A percentile compares a stretch with the other conserved stretches of the same genome.
Conservation (phyloP, 108 stramenopile genomes). For the Nannochloropsis granulata region DNA sequence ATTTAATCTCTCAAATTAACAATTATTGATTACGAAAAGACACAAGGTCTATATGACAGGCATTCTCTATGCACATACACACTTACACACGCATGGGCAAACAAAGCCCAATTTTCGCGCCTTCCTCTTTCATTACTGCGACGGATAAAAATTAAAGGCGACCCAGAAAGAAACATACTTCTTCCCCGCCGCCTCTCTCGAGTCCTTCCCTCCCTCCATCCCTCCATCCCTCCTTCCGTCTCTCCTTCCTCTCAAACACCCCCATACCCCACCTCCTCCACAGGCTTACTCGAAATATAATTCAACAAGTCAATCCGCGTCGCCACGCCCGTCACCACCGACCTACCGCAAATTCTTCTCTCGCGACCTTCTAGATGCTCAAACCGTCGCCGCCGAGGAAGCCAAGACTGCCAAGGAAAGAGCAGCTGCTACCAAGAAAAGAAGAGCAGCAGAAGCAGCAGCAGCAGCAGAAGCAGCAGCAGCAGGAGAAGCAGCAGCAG, state of each 20-base stretch:
- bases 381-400: not conserved
- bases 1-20: too few species aligned
- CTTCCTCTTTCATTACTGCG: too few species aligned
- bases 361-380: not conserved
- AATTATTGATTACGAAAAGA: too few species aligned
- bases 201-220: not conserved
- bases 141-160: too few species aligned
- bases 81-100: too few species aligned
- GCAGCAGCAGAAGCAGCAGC: not conserved
- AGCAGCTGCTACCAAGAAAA: not conserved
- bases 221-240: not conserved
- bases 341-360: too few species aligned
- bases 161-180: too few species aligned
- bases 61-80: too few species aligned
- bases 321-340: conserved; percentile 39
- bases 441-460: not conserved
- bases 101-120: too few species aligned
- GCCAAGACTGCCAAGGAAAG: not conserved
- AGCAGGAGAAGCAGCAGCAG: not conserved
- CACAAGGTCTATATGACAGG: too few species aligned
- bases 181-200: too few species aligned
- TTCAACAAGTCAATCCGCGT: conserved; percentile 41
- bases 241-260: too few species aligned
- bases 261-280: not conserved
- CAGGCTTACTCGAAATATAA: conserved; percentile 26